Base-by-base conservation (phyloP, 2,329 filamentous ascomycete genomes). In the Fusarium sulawesiense region DNA sequence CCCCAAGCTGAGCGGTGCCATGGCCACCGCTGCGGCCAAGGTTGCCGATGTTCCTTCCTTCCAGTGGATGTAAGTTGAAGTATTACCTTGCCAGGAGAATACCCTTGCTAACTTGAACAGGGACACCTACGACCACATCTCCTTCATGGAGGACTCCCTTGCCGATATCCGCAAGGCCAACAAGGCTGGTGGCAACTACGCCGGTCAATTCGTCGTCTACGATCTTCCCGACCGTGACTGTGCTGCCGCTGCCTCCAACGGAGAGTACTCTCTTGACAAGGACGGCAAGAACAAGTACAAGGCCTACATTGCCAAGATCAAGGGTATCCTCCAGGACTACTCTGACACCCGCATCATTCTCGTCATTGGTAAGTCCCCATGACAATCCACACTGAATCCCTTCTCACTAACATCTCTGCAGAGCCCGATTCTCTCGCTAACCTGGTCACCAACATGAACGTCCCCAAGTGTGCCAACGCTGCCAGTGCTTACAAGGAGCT, bases 371-470 rank as follows among this genome's bases (percentile, higher is more conserved):
- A 45, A 50, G 79, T 42, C 13, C 6, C 10, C 10, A 12, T 6
- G 0, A 12, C 2, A 7, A 16, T 13, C n/a, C 3, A 2, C 2
- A 9, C 7, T 10, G 3, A 3, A 27, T 6, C 18, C 14, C 1
- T 25, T n/a, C 9, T 16, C 13, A 18, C 45, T 60, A 72, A 49
- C 7, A 21, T 2, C 4, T 2, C 6, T 60, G 64, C 49, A 84
- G 84, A 88, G 76, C 86, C 87, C 29, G 86, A 89, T 75, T 86
- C 85, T 27, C 80, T 88, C n/a, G 85, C 86, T 63, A 88, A 88
- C 80, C 77, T 88, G 75, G 82, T 88, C 46, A 88, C 86, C 70
- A 89, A 88, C 80, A 56, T 83, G 70, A 80, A 80, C 68, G 81
- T 86, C 8, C 67, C 81, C 60, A 87, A 86, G 77, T 88, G 87